Percentiles rank a stretch among this genome's conserved stretches.
Conservation (phyloP, 371 early-diverging fungal species). For the Mucor saturninus region DNA sequence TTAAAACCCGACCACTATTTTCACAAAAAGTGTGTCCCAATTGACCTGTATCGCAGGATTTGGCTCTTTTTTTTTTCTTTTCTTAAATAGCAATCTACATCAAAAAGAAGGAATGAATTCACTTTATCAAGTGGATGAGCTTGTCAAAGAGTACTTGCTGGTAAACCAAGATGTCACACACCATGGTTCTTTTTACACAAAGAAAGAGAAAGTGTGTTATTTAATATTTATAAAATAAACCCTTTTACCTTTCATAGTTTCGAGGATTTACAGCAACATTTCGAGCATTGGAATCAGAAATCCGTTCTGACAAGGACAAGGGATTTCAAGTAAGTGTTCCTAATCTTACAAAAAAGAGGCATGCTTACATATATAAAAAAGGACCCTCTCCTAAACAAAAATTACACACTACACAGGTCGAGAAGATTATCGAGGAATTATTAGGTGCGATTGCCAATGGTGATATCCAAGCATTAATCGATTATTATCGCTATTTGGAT, state of each 20-base stretch:
- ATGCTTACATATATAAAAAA: neutral
- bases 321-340: constrained; percentile 59
- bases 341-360: too few relatives aligned
- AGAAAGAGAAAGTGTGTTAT: too few relatives aligned
- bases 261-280: constrained; percentile 69
- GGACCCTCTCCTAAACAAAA: neutral
- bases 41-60: neutral
- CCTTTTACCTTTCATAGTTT: constrained; percentile 44
- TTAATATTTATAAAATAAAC: too few relatives aligned
- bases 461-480: constrained; percentile 62
- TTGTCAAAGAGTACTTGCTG: constrained; percentile 72
- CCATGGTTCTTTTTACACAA: too few relatives aligned
- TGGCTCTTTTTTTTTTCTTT: constrained; percentile 3
- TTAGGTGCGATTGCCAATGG: constrained; percentile 54
- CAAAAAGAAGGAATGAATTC: constrained; percentile 54
- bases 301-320: constrained; percentile 64
- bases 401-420: constrained; percentile 44
- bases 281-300: constrained; percentile 66
- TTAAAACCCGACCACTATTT: too few relatives aligned
- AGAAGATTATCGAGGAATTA: constrained; percentile 71
- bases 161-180: constrained; percentile 33
- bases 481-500: constrained; percentile 71
- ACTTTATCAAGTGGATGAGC: constrained; percentile 69
- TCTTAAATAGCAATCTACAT: neutral
- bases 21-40: too few relatives aligned